Evolutionary conservation across 768 basidiomycete genomes (phyloP).

Genomic region (Pleurotus platypus): DNA sequence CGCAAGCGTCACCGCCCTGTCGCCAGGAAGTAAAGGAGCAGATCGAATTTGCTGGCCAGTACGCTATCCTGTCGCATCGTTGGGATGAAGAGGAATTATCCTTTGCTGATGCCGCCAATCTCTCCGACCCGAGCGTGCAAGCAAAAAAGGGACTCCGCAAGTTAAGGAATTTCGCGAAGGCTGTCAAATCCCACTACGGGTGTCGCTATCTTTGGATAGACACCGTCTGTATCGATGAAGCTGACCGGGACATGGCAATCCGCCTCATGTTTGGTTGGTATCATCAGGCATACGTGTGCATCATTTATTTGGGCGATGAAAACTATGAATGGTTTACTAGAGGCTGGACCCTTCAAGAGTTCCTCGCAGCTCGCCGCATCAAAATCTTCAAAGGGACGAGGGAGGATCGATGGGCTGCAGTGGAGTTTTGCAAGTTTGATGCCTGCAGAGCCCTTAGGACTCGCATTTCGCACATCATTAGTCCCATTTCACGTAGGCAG

Average conservation of each 20-base stretch:
- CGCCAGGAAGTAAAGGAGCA: too few relatives aligned
- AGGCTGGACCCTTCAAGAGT: not conserved
- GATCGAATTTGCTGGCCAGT: not conserved
- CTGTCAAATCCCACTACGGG: not conserved
- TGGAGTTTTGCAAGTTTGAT: too few relatives aligned
- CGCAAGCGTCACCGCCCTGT: too few relatives aligned
- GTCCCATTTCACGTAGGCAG: too few relatives aligned
- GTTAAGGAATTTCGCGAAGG: not conserved
- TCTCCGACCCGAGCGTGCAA: too few relatives aligned
- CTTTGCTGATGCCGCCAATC: not conserved
- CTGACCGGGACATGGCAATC: not conserved
- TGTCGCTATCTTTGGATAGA: not conserved
- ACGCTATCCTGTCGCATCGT: slow-evolving; percentile 3
- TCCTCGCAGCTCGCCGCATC: not conserved
- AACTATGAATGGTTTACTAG: not conserved
- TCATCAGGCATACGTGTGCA: not conserved
- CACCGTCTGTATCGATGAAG: not conserved
- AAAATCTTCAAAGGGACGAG: not conserved
- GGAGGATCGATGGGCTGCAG: too few relatives aligned
- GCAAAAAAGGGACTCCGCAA: not conserved
- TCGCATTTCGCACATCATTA: too few relatives aligned
- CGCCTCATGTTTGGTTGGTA: not conserved
- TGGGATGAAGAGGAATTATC: not conserved
- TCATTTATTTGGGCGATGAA: not conserved
- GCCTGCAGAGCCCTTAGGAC: too few relatives aligned